These are phyloP conservation scores for Lagenidium giganteum DNA, from an alignment of 352 stramenopile species.

Conservation along the genomic window DNA sequence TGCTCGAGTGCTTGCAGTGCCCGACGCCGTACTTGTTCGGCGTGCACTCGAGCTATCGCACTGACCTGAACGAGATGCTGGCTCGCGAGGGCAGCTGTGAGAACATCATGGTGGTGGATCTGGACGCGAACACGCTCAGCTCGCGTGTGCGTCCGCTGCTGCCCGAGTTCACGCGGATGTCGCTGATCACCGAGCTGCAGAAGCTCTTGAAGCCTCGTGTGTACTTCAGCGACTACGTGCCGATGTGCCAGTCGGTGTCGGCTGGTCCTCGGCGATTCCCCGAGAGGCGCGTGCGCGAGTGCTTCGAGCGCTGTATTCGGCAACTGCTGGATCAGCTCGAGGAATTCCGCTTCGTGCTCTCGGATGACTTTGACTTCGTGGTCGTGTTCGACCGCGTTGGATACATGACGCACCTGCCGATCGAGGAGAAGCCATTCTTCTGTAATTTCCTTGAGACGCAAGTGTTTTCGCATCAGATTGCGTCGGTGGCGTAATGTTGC, in stretches of 20 bases:
- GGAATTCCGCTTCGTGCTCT: conserved; percentile 80
- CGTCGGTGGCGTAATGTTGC: conserved; percentile 34
- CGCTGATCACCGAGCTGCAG: conserved; percentile 41
- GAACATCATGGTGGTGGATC: conserved; percentile 65
- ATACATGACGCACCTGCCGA: conserved; percentile 50
- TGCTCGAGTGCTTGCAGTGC: conserved; percentile 82
- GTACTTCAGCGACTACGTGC: conserved; percentile 74
- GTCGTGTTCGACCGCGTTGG: conserved; percentile 80
- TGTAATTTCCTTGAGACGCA: conserved; percentile 81
- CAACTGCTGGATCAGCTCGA: conserved; percentile 54
- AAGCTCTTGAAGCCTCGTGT: conserved; percentile 69
- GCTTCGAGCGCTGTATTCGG: conserved; percentile 45
- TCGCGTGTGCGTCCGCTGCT: conserved; percentile 31
- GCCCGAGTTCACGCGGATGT: conserved; percentile 32
- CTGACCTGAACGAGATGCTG: conserved; percentile 70
- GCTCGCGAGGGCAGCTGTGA: conserved; percentile 65
- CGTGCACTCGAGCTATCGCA: conserved; percentile 68
- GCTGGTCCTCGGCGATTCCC: conserved; percentile 34
- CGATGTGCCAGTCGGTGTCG: conserved; percentile 39
- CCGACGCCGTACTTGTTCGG: conserved; percentile 84
- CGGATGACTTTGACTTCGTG: conserved; percentile 83
- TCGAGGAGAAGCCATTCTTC: conserved; percentile 63
- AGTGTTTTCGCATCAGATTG: conserved; percentile 82
- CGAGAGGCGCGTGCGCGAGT: conserved; percentile 48
- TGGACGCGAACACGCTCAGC: conserved; percentile 60